These are phyloP conservation scores for Cladophialophora psammophila DNA, from an alignment of 2,329 filamentous ascomycete genomes.

Conservation along the genomic window DNA sequence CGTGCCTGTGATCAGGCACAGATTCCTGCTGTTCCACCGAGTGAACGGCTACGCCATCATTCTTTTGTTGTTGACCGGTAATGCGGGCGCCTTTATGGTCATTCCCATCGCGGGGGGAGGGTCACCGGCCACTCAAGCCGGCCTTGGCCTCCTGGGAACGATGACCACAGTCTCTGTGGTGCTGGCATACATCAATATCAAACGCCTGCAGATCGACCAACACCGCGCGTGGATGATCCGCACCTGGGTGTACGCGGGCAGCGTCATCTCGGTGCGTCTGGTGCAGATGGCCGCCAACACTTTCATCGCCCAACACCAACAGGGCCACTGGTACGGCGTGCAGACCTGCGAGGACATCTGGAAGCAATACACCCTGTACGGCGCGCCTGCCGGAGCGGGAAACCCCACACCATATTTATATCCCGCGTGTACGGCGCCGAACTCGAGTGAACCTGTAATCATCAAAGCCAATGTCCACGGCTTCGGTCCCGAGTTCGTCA, in stretches of 20 bases:
- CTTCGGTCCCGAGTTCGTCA: conserved; percentile 44
- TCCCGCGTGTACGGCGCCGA: conserved; percentile 47
- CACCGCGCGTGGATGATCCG: conserved; percentile 71
- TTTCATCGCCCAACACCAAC: conserved; percentile 47
- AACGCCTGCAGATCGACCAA: conserved; percentile 67
- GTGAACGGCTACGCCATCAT: conserved; percentile 66
- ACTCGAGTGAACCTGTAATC: conserved; percentile 37
- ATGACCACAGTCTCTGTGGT: conserved; percentile 54
- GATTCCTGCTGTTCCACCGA: conserved; percentile 62
- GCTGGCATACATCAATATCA: conserved; percentile 65
- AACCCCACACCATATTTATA: conserved; percentile 53
- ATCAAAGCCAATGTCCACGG: conserved; percentile 32
- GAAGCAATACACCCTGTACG: conserved; percentile 43
- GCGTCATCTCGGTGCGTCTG: conserved; percentile 43
- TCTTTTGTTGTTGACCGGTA: conserved; percentile 56
- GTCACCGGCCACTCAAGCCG: conserved; percentile 57
- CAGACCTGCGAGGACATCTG: conserved; percentile 48
- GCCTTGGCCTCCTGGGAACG: conserved; percentile 54
- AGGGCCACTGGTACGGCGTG: conserved; percentile 44
- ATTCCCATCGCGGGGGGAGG: conserved; percentile 62
- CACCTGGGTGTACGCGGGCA: conserved; percentile 55
- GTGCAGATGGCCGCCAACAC: conserved; percentile 51
- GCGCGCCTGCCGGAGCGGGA: conserved; percentile 43
- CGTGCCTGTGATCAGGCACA: conserved; percentile 55
- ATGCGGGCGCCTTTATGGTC: conserved; percentile 63